Evolutionary conservation across 2,329 filamentous ascomycete genomes (phyloP), one percentile per base, ranked within the genome.

Genomic region (Cytospora piceicola): DNA sequence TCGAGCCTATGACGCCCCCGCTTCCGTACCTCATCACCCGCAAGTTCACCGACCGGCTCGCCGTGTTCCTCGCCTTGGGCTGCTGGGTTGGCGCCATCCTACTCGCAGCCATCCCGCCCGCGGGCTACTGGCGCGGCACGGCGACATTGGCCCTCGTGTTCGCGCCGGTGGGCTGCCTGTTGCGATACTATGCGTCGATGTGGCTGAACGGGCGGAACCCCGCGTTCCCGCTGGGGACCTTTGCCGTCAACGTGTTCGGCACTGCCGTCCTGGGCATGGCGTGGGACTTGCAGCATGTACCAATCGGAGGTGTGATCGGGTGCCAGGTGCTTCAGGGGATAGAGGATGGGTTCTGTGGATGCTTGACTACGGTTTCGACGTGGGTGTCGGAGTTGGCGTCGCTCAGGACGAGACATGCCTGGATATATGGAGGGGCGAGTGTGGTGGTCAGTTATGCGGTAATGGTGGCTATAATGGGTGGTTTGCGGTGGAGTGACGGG

Each of bases 141-240:
- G 90, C 86, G 0, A 79, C 92, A 0, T 94, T 97, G 71, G 85
- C 93, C 0, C 81, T 95, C 30, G 88, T 93, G 2, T 95, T 97
- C 72, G 91, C 93, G 0, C 94, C 94, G 0, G 70, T 92, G 0
- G 94, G 94, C 0, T 94, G 90, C 70, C 77, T 97, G 0, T 74
- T 84, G 0, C 86, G 94, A 4, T 96, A 91, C 78, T 94, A 93
- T 74, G 76, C 85, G 1, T 90, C 90, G 0, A 74, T 91, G 8
- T 76, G 80, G 29, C 83, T 97, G n/a, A 97, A 97, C 72, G 80
- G 84, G 0, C 81, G 86, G 24, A 70, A 87, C 0, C 76, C 87
- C 0, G 79, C 83, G 0, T 97, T 97, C 70, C 94, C 94, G 0
- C 76, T 97, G 0, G 94, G 94, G 2, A 98, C 94, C 0, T 97